Evolutionary conservation across 2,329 filamentous ascomycete species (phyloP).

Genomic region (Mycosphaerelloides madeirae): DNA sequence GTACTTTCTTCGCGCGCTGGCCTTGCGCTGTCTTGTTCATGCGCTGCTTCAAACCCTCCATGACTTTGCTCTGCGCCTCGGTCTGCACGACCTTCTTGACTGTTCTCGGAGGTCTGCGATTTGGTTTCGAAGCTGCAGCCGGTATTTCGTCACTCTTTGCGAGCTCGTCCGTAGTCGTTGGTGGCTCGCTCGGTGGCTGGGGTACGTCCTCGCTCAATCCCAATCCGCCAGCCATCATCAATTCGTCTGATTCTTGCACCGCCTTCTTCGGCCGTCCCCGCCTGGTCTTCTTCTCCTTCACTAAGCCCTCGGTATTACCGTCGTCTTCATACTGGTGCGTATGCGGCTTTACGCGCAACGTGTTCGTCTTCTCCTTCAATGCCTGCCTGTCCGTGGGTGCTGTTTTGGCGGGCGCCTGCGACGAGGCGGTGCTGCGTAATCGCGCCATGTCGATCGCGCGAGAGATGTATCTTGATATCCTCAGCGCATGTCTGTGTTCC

Average conservation of each 20-base stretch:
- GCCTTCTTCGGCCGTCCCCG: slow-evolving; percentile 19
- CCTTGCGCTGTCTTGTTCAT: slow-evolving; percentile 28
- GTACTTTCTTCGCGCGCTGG: slow-evolving; percentile 15
- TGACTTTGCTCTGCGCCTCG: slow-evolving; percentile 25
- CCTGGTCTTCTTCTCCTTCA: slow-evolving; percentile 25
- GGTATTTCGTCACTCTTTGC: slow-evolving; percentile 20
- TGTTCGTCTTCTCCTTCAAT: slow-evolving; percentile 30
- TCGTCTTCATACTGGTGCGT: slow-evolving; percentile 22
- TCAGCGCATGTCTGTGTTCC: too few species aligned
- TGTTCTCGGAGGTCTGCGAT: slow-evolving; percentile 21
- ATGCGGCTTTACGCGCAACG: slow-evolving; percentile 12
- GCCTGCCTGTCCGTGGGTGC: slow-evolving; percentile 19
- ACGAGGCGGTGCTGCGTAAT: slow-evolving; percentile 23
- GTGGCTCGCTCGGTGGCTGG: slow-evolving; percentile 11
- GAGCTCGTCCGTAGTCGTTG: slow-evolving; percentile 22
- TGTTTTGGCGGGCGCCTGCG: slow-evolving; percentile 9
- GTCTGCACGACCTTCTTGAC: slow-evolving; percentile 24
- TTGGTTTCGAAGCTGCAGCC: slow-evolving; percentile 13
- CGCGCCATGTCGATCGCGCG: slow-evolving; percentile 20
- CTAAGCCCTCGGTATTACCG: slow-evolving; percentile 24
- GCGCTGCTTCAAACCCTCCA: slow-evolving; percentile 32
- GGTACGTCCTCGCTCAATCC: slow-evolving; percentile 13
- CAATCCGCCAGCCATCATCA: slow-evolving; percentile 29
- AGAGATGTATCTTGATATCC: too few species aligned
- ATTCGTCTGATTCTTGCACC: slow-evolving; percentile 19